phyloP scores from a whole-genome alignment of 1,284 basidiomycete genomes.

The Ceratobasidium sp. region DNA sequence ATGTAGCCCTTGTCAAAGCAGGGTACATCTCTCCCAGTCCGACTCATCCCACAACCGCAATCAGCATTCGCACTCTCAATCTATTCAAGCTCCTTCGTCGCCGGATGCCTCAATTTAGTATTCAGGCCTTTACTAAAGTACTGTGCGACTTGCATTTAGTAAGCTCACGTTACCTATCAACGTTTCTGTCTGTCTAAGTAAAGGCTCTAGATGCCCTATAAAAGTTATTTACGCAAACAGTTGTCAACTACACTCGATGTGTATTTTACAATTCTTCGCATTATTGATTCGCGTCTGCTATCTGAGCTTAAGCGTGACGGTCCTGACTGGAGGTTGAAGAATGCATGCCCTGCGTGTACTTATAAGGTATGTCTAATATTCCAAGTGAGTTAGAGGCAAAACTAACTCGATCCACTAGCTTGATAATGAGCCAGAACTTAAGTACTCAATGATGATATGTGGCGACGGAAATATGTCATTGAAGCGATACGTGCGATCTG shows the following conservation, averaged over 20 bases:
- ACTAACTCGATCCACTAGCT: conserved; percentile 47
- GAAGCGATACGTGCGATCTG: conserved; percentile 51
- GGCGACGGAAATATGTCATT: conserved; percentile 56
- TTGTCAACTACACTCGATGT: conserved; percentile 53
- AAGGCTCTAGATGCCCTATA: conserved; percentile 49
- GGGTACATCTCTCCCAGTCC: not conserved
- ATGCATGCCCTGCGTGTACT: conserved; percentile 54
- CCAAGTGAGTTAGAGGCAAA: not conserved
- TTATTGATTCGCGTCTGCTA: conserved; percentile 49
- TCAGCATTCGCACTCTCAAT: conserved; percentile 56
- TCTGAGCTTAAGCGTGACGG: conserved; percentile 49
- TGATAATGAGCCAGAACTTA: conserved; percentile 51
- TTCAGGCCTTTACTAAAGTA: conserved; percentile 57
- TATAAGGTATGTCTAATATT: conserved; percentile 50
- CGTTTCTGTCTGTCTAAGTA: too few species aligned
- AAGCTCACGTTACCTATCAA: conserved; percentile 50
- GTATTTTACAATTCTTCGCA: conserved; percentile 51
- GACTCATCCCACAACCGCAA: conserved; percentile 51
- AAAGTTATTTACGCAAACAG: conserved; percentile 48
- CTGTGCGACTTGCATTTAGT: conserved; percentile 55
- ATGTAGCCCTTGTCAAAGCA: not conserved
- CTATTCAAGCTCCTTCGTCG: conserved; percentile 53
- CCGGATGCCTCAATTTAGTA: conserved; percentile 55
- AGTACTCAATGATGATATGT: conserved; percentile 49
- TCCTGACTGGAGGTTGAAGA: conserved; percentile 51